Evolutionary conservation across 768 basidiomycete species (phyloP).

Genomic region (Lentinus brumalis): DNA sequence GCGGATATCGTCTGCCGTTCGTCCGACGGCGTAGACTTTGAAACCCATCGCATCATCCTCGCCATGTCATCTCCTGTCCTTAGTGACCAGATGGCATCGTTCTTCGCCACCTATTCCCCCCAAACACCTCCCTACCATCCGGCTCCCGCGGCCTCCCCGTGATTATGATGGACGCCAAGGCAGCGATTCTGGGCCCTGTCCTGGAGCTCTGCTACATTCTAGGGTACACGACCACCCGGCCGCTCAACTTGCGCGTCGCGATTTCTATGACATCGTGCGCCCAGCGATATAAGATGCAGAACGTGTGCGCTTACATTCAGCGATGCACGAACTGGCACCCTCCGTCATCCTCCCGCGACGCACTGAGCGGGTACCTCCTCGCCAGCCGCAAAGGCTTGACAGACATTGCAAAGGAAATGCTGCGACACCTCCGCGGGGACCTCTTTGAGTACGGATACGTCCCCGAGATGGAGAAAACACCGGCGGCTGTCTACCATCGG

Average conservation of each 20-base stretch:
- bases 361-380: not conserved
- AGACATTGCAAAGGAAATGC: not conserved
- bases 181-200: not conserved
- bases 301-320: not conserved
- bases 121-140: not conserved
- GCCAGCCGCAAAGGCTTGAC: not conserved
- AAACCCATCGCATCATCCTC: slow-evolving; percentile 27
- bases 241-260: not conserved
- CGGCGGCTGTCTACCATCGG: slow-evolving; percentile 4
- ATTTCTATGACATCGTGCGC: not conserved
- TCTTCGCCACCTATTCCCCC: too few relatives aligned
- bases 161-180: not conserved
- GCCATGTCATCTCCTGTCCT: slow-evolving; percentile 33
- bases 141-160: not conserved
- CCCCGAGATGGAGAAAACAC: slow-evolving; percentile 10
- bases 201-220: not conserved
- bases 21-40: slow-evolving; percentile 28
- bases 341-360: not conserved
- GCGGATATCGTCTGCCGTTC: slow-evolving; percentile 31
- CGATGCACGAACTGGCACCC: not conserved
- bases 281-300: not conserved
- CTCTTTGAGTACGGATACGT: slow-evolving; percentile 2
- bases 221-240: not conserved
- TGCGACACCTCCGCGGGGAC: not conserved
- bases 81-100: not conserved